Base-by-base conservation (phyloP, 768 basidiomycete species). In the Mycena albidolilacea region DNA sequence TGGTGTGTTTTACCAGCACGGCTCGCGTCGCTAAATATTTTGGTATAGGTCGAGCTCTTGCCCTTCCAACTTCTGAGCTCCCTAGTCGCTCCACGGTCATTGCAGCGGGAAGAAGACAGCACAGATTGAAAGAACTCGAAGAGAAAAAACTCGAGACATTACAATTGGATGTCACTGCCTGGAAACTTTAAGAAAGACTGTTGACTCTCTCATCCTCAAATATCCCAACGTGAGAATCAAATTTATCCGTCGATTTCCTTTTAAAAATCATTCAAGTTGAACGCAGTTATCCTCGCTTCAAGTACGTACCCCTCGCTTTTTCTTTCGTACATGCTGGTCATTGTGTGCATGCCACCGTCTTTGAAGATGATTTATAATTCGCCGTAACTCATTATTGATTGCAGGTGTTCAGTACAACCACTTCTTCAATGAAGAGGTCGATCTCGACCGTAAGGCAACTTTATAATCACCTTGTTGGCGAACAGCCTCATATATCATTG, bases 11-110 rank as follows among this genome's bases (percentile, higher is more conserved):
- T 54, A 30, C 10, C 23, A 54, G 21, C 41, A 54, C 21, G n/a
- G 52, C 10, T 54, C 7, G 5, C 17, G 11, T 30, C 23, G 11
- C 23, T 54, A 12, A 30, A 30, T 30, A 9, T 21, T 9, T 88
- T 44, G 90, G 90, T 38, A 87, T 91, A 41, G 90, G 91, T 19
- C 87, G 89, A 4, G 85, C 86, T 44, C 85, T 91, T 7, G 90
- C 90, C 7, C 82, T 88, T 11, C 83, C 85, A 23, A 82, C 90
- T 54, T 83, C 87, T 39, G 52, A 54, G 23, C 52, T 54, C 8
- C 52, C 52, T 6, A 54, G 52, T 30, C 52, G 11, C n/a, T 21
- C 59, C 5, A 64, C 55, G n/a, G 63, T 70, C n/a, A 61, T 61
- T 19, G 59, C 59, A 43, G 59, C 59, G 6, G 59, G 59, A 43